Base-by-base conservation (phyloP, 2,329 filamentous ascomycete genomes). In the Claviceps cyperi region DNA sequence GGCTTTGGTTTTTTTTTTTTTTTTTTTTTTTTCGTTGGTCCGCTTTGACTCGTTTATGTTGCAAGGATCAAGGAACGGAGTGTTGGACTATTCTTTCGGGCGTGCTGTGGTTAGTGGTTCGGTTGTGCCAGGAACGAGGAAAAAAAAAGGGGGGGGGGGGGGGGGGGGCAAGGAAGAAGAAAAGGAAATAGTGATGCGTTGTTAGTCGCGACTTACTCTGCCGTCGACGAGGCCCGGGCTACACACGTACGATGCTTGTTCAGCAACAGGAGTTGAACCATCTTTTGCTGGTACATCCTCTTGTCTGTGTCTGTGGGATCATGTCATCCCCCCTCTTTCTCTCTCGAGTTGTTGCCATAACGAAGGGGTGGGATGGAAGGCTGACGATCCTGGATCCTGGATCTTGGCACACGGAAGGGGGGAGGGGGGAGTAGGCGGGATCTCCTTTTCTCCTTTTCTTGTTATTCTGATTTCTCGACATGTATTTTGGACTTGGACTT, bases 91-190 rank as follows among this genome's bases (percentile, higher is more conserved):
- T 57, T 62, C 54, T 62, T 62, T 66, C 57, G 61, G 63, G 62
- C 51, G 63, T 63, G 58, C 59, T 61, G 58, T 64, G 59, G 60
- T 57, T 57, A 58, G 58, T 41, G 47, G 43, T 32, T 50, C 63
- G 60, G 56, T 56, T 60, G 43, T 58, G 59, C 60, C 59, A 63
- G 64, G 65, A 48, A 67, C 67, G 64, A 67, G 62, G 66, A 68
- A 68, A 67, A 67, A 24, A 17, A 66, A 61, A 63, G 63, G 49
- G 13, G 36, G 21, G 21, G 21, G 21, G 21, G 21, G 21, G 22
- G 22, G 22, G 22, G 22, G 63, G 49, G 13, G 36, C 38, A 65
- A 15, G n/a, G 37, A 5, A 38, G 8, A 38, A 14, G 37, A 38
- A n/a, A n/a, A 38, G 37, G n/a, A 38, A n/a, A n/a, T n/a, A 38